phyloP scores from a whole-genome alignment of 2,329 filamentous ascomycete genomes.

The Helotiales sp. region DNA sequence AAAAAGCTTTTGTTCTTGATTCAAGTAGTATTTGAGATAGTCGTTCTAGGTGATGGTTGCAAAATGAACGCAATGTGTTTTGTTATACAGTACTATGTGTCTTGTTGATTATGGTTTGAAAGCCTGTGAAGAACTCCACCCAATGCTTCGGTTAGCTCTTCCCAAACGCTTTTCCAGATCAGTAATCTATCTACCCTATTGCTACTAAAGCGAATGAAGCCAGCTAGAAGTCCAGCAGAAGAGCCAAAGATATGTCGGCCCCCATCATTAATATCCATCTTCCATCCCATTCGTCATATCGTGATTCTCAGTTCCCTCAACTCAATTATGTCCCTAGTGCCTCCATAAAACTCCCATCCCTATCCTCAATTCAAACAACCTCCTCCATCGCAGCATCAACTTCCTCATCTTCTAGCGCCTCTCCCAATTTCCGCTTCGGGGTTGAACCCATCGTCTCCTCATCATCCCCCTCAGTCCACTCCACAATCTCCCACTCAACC shows the following conservation, averaged over 20 bases:
- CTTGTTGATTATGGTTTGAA: neutral
- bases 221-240: neutral
- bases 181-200: conserved; percentile 1
- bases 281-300: conserved; percentile 10
- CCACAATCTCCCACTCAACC: conserved; percentile 82
- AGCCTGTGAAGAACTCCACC: conserved; percentile 2
- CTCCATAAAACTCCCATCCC: neutral
- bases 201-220: conserved; percentile 1
- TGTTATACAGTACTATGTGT: conserved; percentile 6
- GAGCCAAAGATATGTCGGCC: neutral
- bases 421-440: conserved; percentile 54
- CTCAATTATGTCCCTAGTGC: conserved; percentile 11
- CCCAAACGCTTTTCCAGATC: neutral
- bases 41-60: no score
- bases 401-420: conserved; percentile 26
- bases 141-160: neutral
- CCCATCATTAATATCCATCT: conserved; percentile 2
- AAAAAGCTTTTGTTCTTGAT: no score
- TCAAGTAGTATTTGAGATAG: no score
- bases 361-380: conserved; percentile 15
- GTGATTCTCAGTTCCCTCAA: neutral
- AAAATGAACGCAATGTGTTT: neutral
- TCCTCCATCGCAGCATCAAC: conserved; percentile 13
- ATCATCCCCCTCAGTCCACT: conserved; percentile 55
- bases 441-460: conserved; percentile 35